A percentile compares a stretch with the other conserved stretches of the same genome.
Evolutionary conservation across 2,329 filamentous ascomycete genomes (phyloP).

Genomic region (Apiospora arundinis): DNA sequence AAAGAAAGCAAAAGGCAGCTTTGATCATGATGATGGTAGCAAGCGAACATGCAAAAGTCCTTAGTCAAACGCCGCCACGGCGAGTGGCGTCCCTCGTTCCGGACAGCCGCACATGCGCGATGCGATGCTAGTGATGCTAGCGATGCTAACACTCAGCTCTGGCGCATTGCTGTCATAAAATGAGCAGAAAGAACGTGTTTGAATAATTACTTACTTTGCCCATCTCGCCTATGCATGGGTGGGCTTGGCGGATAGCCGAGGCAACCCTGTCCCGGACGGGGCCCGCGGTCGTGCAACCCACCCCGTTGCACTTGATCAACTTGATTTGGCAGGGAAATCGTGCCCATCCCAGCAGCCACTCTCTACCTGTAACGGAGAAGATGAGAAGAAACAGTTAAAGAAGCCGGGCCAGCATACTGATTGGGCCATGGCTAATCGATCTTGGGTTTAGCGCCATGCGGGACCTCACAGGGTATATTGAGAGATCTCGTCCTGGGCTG

Average conservation of each 20-base stretch:
- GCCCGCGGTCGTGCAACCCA: neutral
- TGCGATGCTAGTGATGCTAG: neutral
- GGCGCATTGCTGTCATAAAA: constrained; percentile 3
- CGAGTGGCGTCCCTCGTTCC: neutral
- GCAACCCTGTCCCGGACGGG: neutral
- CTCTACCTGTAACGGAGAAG: neutral
- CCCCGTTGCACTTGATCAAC: neutral
- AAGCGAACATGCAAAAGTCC: neutral
- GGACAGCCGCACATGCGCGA: neutral
- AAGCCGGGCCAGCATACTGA: neutral
- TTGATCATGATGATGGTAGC: neutral
- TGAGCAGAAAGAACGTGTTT: neutral
- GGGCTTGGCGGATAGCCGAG: neutral
- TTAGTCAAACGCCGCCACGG: neutral
- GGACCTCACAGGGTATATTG: neutral
- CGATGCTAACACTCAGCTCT: neutral
- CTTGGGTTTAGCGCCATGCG: neutral
- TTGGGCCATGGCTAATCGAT: neutral
- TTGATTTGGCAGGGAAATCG: neutral
- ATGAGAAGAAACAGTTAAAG: neutral
- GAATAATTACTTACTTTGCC: too few species aligned
- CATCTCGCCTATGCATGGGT: too few species aligned
- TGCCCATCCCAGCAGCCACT: neutral
- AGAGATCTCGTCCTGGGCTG: neutral
- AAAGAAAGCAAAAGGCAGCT: neutral